A percentile compares a stretch with the other conserved stretches of the same genome.
phyloP scores from a whole-genome alignment of 2,329 filamentous ascomycete genomes.

The Mollisiaceae sp. region DNA sequence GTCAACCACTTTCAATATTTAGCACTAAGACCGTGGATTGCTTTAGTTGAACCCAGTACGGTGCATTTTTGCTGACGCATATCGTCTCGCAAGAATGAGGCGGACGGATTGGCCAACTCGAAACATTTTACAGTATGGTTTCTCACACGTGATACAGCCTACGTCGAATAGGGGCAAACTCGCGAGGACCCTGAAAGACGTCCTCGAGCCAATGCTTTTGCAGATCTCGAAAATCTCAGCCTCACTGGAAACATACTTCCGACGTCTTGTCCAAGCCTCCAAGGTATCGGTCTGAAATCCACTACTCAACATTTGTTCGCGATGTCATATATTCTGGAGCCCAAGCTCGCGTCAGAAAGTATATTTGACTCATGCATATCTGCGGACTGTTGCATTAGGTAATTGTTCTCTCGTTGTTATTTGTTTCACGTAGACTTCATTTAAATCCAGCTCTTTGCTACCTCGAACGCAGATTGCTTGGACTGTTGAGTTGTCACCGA shows the following conservation, averaged over 20 bases:
- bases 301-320: not conserved
- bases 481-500: not conserved
- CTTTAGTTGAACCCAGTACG: constrained; percentile 19
- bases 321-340: not conserved
- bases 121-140: not conserved
- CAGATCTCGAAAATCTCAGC: constrained; percentile 2
- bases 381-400: not conserved
- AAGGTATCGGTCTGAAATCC: not conserved
- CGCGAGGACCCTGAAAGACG: not conserved
- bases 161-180: constrained; percentile 7
- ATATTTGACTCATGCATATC: not conserved
- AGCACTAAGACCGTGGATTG: constrained; percentile 18
- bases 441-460: not conserved
- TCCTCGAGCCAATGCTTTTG: constrained; percentile 8
- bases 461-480: not conserved
- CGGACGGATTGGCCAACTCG: constrained; percentile 14
- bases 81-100: constrained; percentile 24
- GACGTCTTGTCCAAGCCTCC: not conserved
- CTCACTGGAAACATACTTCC: not conserved
- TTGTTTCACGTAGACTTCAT: not conserved
- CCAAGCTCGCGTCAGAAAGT: not conserved
- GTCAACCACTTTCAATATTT: not conserved
- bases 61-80: constrained; percentile 5
- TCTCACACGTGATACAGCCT: constrained; percentile 12
- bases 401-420: not conserved